Evolutionary conservation across 2,329 filamentous ascomycete species (phyloP).

Genomic region (Macrophomina tecta): DNA sequence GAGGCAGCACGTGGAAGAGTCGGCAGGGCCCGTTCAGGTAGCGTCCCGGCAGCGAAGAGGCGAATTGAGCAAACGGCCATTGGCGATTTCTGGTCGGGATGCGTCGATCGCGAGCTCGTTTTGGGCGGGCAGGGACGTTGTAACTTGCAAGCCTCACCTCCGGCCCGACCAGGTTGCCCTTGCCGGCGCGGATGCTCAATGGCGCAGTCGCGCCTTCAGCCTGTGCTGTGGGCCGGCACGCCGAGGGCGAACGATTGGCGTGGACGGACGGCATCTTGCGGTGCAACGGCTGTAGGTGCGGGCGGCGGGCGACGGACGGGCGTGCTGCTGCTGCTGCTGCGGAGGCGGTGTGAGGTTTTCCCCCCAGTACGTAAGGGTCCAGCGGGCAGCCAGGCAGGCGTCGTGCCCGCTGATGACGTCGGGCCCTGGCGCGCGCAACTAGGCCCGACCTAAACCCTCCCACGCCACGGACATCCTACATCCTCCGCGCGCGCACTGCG

Average conservation of each 20-base stretch:
- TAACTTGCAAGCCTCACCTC: slow-evolving; percentile 7
- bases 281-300: not conserved
- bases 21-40: not conserved
- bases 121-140: not conserved
- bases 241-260: not conserved
- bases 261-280: slow-evolving; percentile 1
- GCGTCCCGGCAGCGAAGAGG: not conserved
- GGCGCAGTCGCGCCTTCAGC: not conserved
- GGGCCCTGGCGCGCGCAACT: not conserved
- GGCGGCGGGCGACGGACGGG: no score
- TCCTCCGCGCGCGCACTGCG: no score
- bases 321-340: no score
- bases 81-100: not conserved
- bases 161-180: not conserved
- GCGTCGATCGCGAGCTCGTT: slow-evolving; percentile 8
- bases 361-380: no score
- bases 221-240: not conserved
- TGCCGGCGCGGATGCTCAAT: not conserved
- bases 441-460: not conserved
- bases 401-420: not conserved
- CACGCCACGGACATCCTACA: not conserved
- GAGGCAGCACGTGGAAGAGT: slow-evolving; percentile 8
- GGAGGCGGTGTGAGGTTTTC: no score
- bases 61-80: not conserved
- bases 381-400: not conserved